phyloP scores from a whole-genome alignment of 768 basidiomycete genomes.

The Calvatia gigantea region DNA sequence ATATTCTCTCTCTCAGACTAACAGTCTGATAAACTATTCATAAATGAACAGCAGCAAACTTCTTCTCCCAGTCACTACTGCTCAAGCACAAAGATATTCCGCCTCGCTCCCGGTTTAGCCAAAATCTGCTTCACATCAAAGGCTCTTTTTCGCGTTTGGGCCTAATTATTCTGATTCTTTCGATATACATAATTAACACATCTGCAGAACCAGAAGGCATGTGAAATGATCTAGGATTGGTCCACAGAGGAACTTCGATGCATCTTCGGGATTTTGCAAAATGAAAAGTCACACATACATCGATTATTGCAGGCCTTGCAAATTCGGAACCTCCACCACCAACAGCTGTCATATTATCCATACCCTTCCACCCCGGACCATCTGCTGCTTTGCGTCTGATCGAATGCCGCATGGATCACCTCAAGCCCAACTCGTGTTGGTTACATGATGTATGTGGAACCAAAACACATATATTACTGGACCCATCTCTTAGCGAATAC shows the following conservation, averaged over 20 bases:
- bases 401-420: conserved; percentile 36
- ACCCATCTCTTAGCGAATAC: conserved; percentile 16
- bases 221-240: background rate
- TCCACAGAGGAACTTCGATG: background rate
- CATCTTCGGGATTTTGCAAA: conserved; percentile 3
- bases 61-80: background rate
- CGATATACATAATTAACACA: conserved; percentile 10
- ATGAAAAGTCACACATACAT: conserved; percentile 8
- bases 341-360: conserved; percentile 1
- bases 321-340: conserved; percentile 13
- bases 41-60: background rate
- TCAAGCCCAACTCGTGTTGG: conserved; percentile 34
- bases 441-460: conserved; percentile 22
- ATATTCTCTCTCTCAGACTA: background rate
- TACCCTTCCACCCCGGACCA: conserved; percentile 5
- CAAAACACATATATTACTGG: conserved; percentile 23
- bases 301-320: background rate
- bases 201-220: background rate
- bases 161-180: conserved; percentile 15
- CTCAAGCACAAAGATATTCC: background rate
- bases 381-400: conserved; percentile 17
- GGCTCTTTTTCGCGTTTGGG: conserved; percentile 14
- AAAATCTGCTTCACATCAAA: background rate
- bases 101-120: background rate
- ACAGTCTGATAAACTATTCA: background rate